Conservation (phyloP, 2,329 filamentous ascomycete species). For the Phyllosticta capitalensis region DNA sequence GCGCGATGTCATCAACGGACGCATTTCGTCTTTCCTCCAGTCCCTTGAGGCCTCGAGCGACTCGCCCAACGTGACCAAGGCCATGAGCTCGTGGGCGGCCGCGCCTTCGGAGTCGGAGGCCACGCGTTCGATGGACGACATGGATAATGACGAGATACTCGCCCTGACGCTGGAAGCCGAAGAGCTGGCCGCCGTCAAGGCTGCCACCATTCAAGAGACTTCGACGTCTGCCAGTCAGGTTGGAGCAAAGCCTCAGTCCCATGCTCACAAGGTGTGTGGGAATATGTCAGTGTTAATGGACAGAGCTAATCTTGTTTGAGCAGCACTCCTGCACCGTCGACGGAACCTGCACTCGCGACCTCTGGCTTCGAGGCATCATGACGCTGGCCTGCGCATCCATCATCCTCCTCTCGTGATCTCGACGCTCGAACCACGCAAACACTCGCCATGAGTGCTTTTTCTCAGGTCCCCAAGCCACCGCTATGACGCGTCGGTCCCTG, state of each 20-base stretch:
- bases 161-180: neutral
- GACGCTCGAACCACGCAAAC: neutral
- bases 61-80: neutral
- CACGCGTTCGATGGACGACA: neutral
- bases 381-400: neutral
- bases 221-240: neutral
- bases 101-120: neutral
- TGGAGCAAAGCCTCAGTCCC: neutral
- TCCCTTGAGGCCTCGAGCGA: neutral
- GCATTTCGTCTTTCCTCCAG: slow-evolving; percentile 5
- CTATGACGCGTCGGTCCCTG: neutral
- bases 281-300: neutral
- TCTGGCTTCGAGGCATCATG: slow-evolving; percentile 9
- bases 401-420: slow-evolving; percentile 4
- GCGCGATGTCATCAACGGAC: neutral
- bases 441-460: neutral
- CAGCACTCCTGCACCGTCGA: slow-evolving; percentile 9
- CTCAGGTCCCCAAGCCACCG: neutral
- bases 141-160: neutral
- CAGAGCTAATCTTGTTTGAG: too few species aligned
- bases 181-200: neutral
- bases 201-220: neutral
- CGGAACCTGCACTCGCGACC: slow-evolving; percentile 4
- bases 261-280: neutral
- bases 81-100: slow-evolving; percentile 7